Conservation (phyloP, 2,329 filamentous ascomycete species). For the Calonectria montana region DNA sequence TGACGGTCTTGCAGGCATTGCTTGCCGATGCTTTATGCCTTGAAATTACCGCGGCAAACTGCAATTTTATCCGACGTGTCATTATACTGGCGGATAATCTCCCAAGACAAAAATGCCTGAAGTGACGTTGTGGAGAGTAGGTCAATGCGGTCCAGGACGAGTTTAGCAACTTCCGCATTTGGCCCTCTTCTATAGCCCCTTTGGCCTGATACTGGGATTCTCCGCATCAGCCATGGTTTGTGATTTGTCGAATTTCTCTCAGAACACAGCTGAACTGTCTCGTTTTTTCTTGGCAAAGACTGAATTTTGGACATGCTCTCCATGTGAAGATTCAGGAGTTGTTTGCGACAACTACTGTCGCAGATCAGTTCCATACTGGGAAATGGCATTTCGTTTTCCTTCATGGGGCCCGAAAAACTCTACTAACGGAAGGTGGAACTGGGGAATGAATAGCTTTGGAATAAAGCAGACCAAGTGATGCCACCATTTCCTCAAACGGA, state of each 20-base stretch:
- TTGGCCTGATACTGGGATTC: neutral
- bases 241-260: neutral
- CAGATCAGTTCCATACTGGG: neutral
- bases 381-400: neutral
- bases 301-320: neutral
- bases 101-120: neutral
- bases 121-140: neutral
- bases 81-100: conserved; percentile 12
- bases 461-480: neutral
- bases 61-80: neutral
- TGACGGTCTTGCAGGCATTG: neutral
- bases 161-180: conserved; percentile 3
- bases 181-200: neutral
- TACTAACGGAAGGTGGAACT: neutral
- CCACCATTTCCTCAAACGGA: neutral
- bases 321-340: neutral
- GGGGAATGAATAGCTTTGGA: neutral
- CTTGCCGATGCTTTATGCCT: neutral
- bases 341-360: neutral
- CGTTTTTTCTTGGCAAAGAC: neutral
- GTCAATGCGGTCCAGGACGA: neutral
- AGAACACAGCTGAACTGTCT: neutral
- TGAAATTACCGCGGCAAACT: conserved; percentile 4
- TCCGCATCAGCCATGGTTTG: neutral
- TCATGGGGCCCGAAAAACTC: neutral